phyloP scores from a whole-genome alignment of 2,329 filamentous ascomycete species.

The Penicillium sclerotigenum region DNA sequence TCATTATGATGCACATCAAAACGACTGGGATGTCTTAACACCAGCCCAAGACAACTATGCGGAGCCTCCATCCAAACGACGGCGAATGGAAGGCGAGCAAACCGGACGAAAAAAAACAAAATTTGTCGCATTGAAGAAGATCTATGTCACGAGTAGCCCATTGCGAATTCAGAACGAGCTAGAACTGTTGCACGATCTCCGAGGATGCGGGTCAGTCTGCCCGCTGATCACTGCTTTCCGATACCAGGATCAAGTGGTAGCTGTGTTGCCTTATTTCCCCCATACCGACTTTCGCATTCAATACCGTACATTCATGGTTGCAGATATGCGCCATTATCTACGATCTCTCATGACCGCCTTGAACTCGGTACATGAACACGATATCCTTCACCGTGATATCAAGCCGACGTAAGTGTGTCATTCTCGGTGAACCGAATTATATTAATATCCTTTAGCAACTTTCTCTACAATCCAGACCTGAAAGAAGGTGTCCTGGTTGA shows the following conservation, averaged over 20 bases:
- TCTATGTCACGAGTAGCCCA: conserved; percentile 96
- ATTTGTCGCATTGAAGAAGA: conserved; percentile 98
- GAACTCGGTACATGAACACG: conserved; percentile 73
- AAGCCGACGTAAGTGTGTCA: conserved; percentile 68
- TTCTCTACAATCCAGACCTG: conserved; percentile 76
- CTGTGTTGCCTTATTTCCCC: conserved; percentile 90
- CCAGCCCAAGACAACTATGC: conserved; percentile 63
- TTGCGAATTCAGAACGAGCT: conserved; percentile 93
- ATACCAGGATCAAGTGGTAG: conserved; percentile 88
- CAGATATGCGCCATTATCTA: conserved; percentile 87
- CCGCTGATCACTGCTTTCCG: conserved; percentile 97
- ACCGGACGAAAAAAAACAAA: conserved; percentile 55
- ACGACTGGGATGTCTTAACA: conserved; percentile 76
- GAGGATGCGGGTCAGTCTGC: conserved; percentile 79
- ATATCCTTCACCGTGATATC: conserved; percentile 91
- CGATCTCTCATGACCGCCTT: conserved; percentile 83
- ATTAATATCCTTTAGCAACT: conserved; percentile 56
- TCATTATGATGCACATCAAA: conserved; percentile 75
- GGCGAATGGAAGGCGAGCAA: conserved; percentile 43
- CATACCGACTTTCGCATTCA: conserved; percentile 90
- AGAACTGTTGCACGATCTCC: conserved; percentile 83
- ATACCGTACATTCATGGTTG: conserved; percentile 82
- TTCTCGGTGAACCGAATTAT: not conserved
- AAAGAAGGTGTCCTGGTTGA: conserved; percentile 92
- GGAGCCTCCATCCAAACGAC: conserved; percentile 62